phyloP scores from a whole-genome alignment of 805 yeast genomes.

The Nakazawaea populi region DNA sequence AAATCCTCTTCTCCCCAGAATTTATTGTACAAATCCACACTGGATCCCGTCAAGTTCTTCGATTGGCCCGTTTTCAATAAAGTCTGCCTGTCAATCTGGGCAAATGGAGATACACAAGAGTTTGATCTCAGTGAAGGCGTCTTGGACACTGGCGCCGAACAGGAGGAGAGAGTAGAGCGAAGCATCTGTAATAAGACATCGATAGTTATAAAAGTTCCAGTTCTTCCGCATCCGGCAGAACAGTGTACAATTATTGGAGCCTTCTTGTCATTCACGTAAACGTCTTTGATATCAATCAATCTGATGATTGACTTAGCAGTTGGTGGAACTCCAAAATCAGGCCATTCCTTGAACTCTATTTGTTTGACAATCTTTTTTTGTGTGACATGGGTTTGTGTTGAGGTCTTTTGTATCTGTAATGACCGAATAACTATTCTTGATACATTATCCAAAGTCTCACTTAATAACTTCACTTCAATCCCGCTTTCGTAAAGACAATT shows the following conservation, averaged over 20 bases:
- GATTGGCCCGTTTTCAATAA: background rate
- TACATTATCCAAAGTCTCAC: slow-evolving; percentile 7
- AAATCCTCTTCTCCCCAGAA: slow-evolving; percentile 39
- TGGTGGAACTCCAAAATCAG: slow-evolving; percentile 39
- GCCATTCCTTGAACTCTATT: slow-evolving; percentile 38
- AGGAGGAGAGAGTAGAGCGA: background rate
- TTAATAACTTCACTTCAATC: slow-evolving; percentile 3
- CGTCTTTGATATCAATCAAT: slow-evolving; percentile 28
- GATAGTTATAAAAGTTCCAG: slow-evolving; percentile 44
- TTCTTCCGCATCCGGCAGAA: slow-evolving; percentile 57
- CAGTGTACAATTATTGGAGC: slow-evolving; percentile 40
- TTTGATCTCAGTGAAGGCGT: background rate
- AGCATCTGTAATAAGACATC: slow-evolving; percentile 30
- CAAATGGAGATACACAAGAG: slow-evolving; percentile 6
- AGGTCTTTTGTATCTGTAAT: slow-evolving; percentile 9
- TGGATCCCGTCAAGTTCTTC: background rate
- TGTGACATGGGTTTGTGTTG: background rate
- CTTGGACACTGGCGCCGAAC: background rate
- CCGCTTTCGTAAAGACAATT: slow-evolving; percentile 16
- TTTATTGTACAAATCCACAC: background rate
- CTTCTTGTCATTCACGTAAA: slow-evolving; percentile 4
- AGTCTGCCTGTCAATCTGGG: slow-evolving; percentile 5
- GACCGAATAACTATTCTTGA: slow-evolving; percentile 13
- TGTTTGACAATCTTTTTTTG: slow-evolving; percentile 24
- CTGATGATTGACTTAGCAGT: slow-evolving; percentile 25